Base-by-base conservation (phyloP, 371 early-diverging fungal species). In the Mucor ambiguus region DNA sequence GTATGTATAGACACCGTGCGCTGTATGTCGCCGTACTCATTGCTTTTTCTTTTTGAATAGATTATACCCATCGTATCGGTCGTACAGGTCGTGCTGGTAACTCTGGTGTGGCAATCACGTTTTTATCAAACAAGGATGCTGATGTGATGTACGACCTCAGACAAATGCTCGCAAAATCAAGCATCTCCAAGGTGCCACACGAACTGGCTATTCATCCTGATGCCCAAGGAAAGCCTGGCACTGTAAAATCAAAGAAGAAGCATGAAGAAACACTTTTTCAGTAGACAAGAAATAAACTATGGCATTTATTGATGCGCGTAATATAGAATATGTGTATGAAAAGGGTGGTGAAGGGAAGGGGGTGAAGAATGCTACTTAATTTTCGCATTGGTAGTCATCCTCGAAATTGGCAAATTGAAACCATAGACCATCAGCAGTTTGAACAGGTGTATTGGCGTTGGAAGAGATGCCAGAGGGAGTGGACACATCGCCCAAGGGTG, bases 21-120 rank as follows among this genome's bases (percentile, higher is more conserved):
- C 20, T 43, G 16, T 43, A 5, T 2, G 4, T 43, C 14, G 7
- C n/a, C 18, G 60, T 83, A 85, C 62, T 87, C 35, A 58, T 5
- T 20, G n/a, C n/a, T 28, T 43, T 43, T 32, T 35, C 41, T 29
- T 59, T 43, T 61, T n/a, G n/a, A n/a, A 30, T 74, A 85, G 95
- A 95, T 78, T 98, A 98, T 76, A 97, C 96, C 26, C 98, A 98
- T 85, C 89, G 98, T 75, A 96, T 98, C 68, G 99, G 98, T 70
- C 92, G 99, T 74, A 98, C 99, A 1, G 99, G 98, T 69, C 93
- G 98, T 76, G 98, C 98, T 33, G 99, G 99, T 43, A 90, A 92
- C 66, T 83, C 85, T n/a, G 99, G 99, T 63, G 85, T 90, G 18
- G 95, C 99, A 0, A 86, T 98, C 33, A 94, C 99, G 12, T 99